A percentile compares a stretch with the other conserved stretches of the same genome.
Evolutionary conservation across 257 asterid species (phyloP).

Genomic region (Fraxinus pennsylvanica): DNA sequence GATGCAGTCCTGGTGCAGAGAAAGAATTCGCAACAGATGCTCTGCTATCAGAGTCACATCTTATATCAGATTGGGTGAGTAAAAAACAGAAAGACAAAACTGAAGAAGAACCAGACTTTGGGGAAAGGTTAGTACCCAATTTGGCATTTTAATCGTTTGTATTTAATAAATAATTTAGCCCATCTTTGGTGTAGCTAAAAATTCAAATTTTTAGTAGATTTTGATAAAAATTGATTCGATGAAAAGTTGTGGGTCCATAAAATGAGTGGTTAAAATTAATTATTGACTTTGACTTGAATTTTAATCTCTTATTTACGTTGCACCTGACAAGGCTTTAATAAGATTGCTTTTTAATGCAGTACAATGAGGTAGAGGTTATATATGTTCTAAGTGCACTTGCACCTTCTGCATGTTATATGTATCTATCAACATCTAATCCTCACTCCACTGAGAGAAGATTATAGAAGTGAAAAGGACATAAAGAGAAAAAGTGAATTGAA

Average conservation of each 20-base stretch:
- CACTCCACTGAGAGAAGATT: not conserved
- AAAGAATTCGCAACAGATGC: slow-evolving; percentile 49
- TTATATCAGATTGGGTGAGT: slow-evolving; percentile 89
- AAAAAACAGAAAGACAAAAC: slow-evolving; percentile 44
- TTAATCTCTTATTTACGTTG: too few species aligned
- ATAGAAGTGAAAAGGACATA: not conserved
- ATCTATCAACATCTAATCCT: not conserved
- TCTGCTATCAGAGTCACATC: slow-evolving; percentile 78
- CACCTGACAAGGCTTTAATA: too few species aligned
- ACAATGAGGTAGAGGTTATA: not conserved
- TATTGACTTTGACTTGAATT: too few species aligned
- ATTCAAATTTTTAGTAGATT: too few species aligned
- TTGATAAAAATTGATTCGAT: too few species aligned
- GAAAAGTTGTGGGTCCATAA: too few species aligned
- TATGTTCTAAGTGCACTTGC: slow-evolving; percentile 12
- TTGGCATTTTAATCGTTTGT: slow-evolving; percentile 13
- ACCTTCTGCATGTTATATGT: not conserved
- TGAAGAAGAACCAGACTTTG: slow-evolving; percentile 84
- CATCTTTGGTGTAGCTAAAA: too few species aligned
- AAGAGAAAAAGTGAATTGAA: not conserved
- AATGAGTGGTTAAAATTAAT: too few species aligned
- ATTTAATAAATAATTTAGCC: not conserved
- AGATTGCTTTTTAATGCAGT: not conserved
- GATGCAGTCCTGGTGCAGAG: slow-evolving; percentile 34
- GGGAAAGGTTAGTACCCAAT: slow-evolving; percentile 71